These are phyloP conservation scores for Musa beccarii DNA, from an alignment of 176 grass and related monocot genomes.

Conservation along the genomic window DNA sequence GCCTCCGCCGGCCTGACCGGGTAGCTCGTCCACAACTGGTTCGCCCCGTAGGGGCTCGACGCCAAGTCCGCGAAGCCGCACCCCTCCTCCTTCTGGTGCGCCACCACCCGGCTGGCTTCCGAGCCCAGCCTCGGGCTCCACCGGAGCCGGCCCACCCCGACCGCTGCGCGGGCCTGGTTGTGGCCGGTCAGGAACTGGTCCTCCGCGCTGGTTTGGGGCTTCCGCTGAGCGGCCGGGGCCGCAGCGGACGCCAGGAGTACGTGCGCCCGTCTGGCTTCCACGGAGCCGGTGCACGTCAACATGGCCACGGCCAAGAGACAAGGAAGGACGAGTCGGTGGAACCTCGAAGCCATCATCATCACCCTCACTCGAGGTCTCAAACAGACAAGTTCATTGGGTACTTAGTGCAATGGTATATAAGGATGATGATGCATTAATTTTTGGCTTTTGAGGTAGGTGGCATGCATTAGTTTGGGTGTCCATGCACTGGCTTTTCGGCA, in stretches of 20 bases:
- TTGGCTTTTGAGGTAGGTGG: too few species aligned
- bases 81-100: slow-evolving; percentile 24
- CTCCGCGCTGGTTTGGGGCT: slow-evolving; percentile 6
- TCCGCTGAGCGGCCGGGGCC: background rate
- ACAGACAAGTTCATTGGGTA: background rate
- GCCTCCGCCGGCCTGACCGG: slow-evolving; percentile 32
- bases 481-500: too few species aligned
- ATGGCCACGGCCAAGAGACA: background rate
- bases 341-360: background rate
- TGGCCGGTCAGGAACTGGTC: slow-evolving; percentile 49
- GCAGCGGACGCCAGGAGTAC: background rate
- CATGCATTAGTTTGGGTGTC: too few species aligned
- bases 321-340: background rate
- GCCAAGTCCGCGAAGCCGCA: slow-evolving; percentile 46
- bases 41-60: slow-evolving; percentile 45
- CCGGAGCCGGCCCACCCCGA: slow-evolving; percentile 31
- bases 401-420: too few species aligned
- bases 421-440: too few species aligned
- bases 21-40: slow-evolving; percentile 75
- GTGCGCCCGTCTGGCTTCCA: background rate
- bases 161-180: slow-evolving; percentile 59
- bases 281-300: background rate
- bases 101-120: slow-evolving; percentile 12
- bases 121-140: slow-evolving; percentile 42
- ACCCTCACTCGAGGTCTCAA: background rate